Base-by-base conservation (phyloP, 2,329 filamentous ascomycete genomes). In the Colletotrichum eremochloae region DNA sequence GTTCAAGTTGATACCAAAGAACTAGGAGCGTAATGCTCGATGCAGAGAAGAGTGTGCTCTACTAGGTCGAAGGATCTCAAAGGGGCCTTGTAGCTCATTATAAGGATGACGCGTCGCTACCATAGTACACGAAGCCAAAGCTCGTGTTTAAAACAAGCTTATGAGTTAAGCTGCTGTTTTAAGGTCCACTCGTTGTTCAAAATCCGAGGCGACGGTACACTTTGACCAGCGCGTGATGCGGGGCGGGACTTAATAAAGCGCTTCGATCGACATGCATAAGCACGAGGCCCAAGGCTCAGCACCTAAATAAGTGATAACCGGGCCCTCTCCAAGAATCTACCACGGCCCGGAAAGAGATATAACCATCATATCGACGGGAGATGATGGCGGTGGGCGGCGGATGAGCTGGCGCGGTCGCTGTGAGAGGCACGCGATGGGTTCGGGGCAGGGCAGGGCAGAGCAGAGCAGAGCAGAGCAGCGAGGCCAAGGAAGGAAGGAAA, bases 401-500 rank as follows among this genome's bases (percentile, higher is more conserved):
- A 62, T 11, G 44, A 40, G 44, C 46, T 31, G 52, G 33, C 61
- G 44, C n/a, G n/a, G 46, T 42, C 36, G 46, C 48, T 36, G 36
- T 52, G 42, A 63, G 20, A 11, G 61, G 46, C 46, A 9, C 48
- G 14, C 44, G 44, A 56, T 24, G 44, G 57, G 48, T n/a, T 38
- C 63, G 63, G 63, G 12, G 42, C 48, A 55, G 42, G n/a, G n/a
- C n/a, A n/a, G n/a, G n/a, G n/a, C n/a, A n/a, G n/a, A n/a, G 44
- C 40, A 15, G 40, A n/a, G 38, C 42, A 63, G 42, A 46, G 8
- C 18, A 46, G 18, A 36, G 48, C 62, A 63, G 42, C 48, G 57
- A 31, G 65, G 65, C 20, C n/a, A 6, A 15, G 38, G 31, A 24
- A 24, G 18, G n/a, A 14, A 24, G 18, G n/a, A 14, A 46, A 29